A percentile compares a stretch with the other conserved stretches of the same genome.
phyloP scores from a whole-genome alignment of 225 moss, liverwort and hornwort species.

The Polytrichum commune region DNA sequence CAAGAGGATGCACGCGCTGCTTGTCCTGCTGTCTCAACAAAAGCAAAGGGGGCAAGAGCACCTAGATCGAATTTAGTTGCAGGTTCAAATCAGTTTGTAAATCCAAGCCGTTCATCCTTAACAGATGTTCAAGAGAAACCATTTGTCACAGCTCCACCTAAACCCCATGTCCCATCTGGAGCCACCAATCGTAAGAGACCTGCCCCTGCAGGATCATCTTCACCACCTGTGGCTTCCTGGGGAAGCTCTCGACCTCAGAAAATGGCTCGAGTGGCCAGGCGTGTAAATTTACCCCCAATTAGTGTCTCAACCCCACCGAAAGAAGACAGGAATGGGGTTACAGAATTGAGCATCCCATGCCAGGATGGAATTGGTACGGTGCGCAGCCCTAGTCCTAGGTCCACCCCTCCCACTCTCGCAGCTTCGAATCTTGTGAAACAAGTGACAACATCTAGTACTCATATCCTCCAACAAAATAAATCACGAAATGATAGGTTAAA shows the following conservation, averaged over 20 bases:
- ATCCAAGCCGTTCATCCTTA: constrained; percentile 61
- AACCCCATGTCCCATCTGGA: constrained; percentile 45
- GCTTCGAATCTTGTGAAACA: constrained; percentile 61
- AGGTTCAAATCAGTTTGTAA: constrained; percentile 48
- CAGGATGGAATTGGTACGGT: constrained; percentile 36
- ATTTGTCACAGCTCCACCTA: constrained; percentile 44
- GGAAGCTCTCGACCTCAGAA: constrained; percentile 87
- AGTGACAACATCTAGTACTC: constrained; percentile 37
- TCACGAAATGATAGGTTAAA: constrained; percentile 51
- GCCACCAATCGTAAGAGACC: constrained; percentile 81
- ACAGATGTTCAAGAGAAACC: constrained; percentile 75
- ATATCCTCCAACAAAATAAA: constrained; percentile 39
- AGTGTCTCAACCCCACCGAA: constrained; percentile 41
- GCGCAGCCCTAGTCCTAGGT: constrained; percentile 44
- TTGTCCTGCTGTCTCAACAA: constrained; percentile 52
- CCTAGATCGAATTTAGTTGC: constrained; percentile 77
- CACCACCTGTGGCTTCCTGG: constrained; percentile 87
- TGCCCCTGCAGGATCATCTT: constrained; percentile 82
- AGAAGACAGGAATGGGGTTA: constrained; percentile 54
- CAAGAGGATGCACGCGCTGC: constrained; percentile 66
- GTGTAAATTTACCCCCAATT: constrained; percentile 66
- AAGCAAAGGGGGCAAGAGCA: constrained; percentile 91
- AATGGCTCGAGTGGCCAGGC: constrained; percentile 68
- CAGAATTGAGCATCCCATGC: constrained; percentile 25
- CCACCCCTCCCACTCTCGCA: constrained; percentile 43